Percentiles rank a stretch among this genome's conserved stretches.
These are phyloP conservation scores for Diaporthe caulivora DNA, from an alignment of 2,329 filamentous ascomycete genomes.

Conservation along the genomic window DNA sequence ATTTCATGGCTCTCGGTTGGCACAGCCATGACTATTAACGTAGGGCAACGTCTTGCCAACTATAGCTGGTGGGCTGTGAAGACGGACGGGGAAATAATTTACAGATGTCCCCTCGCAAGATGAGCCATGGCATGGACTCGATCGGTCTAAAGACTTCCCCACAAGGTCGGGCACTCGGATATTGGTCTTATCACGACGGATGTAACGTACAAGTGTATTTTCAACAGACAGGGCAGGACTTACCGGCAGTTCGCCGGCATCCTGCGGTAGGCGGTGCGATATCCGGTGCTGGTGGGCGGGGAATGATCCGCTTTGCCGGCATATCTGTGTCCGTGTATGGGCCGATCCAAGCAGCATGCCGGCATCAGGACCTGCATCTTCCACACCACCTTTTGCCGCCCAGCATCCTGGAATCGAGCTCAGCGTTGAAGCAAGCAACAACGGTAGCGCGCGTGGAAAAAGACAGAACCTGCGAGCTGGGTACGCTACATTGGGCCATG, in stretches of 20 bases:
- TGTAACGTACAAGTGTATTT: background rate
- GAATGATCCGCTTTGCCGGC: slow-evolving; percentile 3
- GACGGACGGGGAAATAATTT: background rate
- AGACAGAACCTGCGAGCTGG: background rate
- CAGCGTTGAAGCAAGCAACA: background rate
- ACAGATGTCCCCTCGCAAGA: background rate
- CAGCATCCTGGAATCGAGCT: no score
- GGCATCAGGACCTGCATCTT: background rate
- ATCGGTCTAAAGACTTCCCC: background rate
- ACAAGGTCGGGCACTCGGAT: background rate
- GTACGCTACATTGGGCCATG: slow-evolving; percentile 1
- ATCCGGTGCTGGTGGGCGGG: slow-evolving; percentile 23
- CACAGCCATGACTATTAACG: background rate
- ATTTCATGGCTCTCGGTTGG: background rate
- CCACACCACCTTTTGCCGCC: slow-evolving; percentile 3
- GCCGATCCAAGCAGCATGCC: slow-evolving; percentile 10
- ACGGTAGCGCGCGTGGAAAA: background rate
- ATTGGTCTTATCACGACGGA: slow-evolving; percentile 20
- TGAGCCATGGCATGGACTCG: background rate
- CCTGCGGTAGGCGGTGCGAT: background rate
- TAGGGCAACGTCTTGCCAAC: background rate
- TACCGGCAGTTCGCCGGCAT: slow-evolving; percentile 24
- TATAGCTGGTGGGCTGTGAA: no score
- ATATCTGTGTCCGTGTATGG: background rate
- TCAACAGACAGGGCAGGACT: slow-evolving; percentile 2